Evolutionary conservation across 495 filamentous ascomycete species (phyloP).

Genomic region (Tuber melanosporum): DNA sequence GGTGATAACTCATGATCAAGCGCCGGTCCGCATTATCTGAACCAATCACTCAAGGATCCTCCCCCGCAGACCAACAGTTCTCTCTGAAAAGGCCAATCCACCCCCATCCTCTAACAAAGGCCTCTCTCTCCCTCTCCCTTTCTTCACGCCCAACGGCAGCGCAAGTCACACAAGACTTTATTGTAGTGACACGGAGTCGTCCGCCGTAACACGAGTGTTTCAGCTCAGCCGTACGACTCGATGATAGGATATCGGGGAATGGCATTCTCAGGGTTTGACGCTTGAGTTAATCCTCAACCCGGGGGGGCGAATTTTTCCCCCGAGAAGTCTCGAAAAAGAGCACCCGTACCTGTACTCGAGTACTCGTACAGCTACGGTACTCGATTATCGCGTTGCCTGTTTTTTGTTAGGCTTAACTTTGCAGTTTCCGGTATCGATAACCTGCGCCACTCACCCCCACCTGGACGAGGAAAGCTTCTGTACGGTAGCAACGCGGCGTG

Average conservation of each 20-base stretch:
- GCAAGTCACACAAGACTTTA: neutral
- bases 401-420: too few relatives aligned
- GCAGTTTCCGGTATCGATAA: too few relatives aligned
- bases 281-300: neutral
- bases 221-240: conserved; percentile 2
- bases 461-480: neutral
- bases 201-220: neutral
- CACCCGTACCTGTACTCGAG: too few relatives aligned
- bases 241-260: neutral
- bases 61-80: neutral
- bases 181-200: neutral
- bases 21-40: neutral
- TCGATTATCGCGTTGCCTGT: neutral
- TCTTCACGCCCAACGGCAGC: neutral
- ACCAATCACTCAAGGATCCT: neutral
- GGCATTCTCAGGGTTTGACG: neutral
- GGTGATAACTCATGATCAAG: neutral
- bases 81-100: neutral
- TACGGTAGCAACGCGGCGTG: neutral
- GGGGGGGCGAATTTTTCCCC: neutral
- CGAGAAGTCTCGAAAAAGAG: neutral
- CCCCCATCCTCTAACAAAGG: neutral
- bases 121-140: neutral
- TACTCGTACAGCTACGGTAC: too few relatives aligned
- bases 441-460: conserved; percentile 1